Evolutionary conservation across 768 basidiomycete genomes (phyloP).

Genomic region (Mycena vulgaris): DNA sequence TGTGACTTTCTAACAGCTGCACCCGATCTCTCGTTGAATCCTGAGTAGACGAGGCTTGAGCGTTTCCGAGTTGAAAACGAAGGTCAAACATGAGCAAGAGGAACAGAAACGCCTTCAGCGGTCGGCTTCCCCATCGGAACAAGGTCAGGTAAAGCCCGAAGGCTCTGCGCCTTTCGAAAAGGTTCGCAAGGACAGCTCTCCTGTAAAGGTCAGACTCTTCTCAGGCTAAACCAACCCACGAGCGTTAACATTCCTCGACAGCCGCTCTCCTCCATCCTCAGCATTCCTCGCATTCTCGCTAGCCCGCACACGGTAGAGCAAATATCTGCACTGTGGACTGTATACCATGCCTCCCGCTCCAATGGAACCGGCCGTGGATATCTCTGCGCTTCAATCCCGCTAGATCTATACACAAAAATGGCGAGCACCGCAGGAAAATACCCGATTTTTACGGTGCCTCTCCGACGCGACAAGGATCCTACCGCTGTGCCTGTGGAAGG

Average conservation of each 20-base stretch:
- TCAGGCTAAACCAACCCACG: not conserved
- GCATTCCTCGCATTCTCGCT: constrained; percentile 77
- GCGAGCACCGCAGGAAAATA: constrained; percentile 72
- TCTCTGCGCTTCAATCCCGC: constrained; percentile 86
- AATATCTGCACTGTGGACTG: constrained; percentile 88
- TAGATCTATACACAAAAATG: constrained; percentile 83
- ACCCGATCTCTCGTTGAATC: constrained; percentile 30
- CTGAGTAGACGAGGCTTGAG: constrained; percentile 60
- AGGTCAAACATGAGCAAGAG: constrained; percentile 51
- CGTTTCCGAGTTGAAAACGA: constrained; percentile 54
- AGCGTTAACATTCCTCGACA: constrained; percentile 50
- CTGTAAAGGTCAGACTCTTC: constrained; percentile 67
- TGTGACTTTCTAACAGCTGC: not conserved
- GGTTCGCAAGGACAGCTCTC: constrained; percentile 74
- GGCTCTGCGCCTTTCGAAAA: constrained; percentile 20
- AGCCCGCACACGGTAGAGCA: constrained; percentile 81
- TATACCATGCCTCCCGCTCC: constrained; percentile 89
- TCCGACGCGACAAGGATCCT: constrained; percentile 67
- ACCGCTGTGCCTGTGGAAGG: constrained; percentile 43
- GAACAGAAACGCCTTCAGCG: constrained; percentile 43
- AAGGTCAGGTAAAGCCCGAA: not conserved
- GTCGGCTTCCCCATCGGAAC: constrained; percentile 29
- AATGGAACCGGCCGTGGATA: constrained; percentile 87
- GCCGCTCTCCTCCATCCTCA: constrained; percentile 88
- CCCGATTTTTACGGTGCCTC: constrained; percentile 86